Base-by-base conservation (phyloP, 2,329 filamentous ascomycete species). In the Trichoderma sp. region DNA sequence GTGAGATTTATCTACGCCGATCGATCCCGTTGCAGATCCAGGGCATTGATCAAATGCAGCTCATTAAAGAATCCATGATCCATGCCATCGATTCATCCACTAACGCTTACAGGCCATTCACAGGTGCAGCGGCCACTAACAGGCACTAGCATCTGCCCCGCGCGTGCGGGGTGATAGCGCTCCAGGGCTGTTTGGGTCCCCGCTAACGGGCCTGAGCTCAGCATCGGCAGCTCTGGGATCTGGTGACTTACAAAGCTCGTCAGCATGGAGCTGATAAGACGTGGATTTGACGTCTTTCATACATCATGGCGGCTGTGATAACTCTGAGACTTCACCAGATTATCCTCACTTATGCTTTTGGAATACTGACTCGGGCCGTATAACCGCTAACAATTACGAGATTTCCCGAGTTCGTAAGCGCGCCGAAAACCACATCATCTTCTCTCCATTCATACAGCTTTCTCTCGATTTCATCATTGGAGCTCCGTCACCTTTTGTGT, bases 251-350 rank as follows among this genome's bases (percentile, higher is more conserved):
- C 21, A 59, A 24, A 31, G 62, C 31, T 35, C 31, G 33, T 45
- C 62, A 56, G 41, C 41, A 63, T 2, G 59, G 59, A 41, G 31
- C 71, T 38, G 31, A 31, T 29, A 29, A 38, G 18, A 59, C 2
- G 24, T 50, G 38, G 38, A 53, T 68, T 68, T 75, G 72, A 75
- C 72, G 72, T 75, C 64, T 69, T 68, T 63, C 65, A 14, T 69
- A 75, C 72, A 75, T 75, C 72, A 75, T 71, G 24, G 27, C 21
- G 16, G 53, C 53, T 24, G 67, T 29, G 33, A 71, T 29, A 14
- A 6, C 21, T 60, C 21, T 41, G 5, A 60, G 3, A 12, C 8
- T 18, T n/a, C 8, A 16, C 24, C 29, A 53, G 2, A n/a, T 38
- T 9, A 45, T 71, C 27, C 6, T 71, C 68, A 41, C 14, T 24